Conservation (phyloP, 139 green algal genomes). For the Asterochloris sp. region DNA sequence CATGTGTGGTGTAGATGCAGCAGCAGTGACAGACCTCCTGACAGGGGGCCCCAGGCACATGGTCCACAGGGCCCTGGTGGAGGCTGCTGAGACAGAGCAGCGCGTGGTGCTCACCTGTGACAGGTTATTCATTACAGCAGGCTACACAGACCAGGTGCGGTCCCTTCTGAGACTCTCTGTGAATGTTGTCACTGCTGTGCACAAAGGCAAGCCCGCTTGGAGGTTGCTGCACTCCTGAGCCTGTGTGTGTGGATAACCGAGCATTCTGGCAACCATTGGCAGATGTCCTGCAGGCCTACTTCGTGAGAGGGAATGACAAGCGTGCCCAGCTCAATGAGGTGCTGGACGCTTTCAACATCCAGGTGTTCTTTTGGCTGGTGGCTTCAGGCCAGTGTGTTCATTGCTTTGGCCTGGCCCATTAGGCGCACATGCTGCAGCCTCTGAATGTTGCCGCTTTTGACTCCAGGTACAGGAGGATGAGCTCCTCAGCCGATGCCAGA, state of each 20-base stretch:
- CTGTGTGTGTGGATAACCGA: neutral
- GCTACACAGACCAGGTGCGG: conserved; percentile 14
- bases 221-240: neutral
- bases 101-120: conserved; percentile 51
- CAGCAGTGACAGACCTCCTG: conserved; percentile 5
- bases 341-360: conserved; percentile 29
- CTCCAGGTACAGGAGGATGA: neutral
- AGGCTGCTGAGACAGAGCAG: conserved; percentile 30
- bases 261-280: too few species aligned
- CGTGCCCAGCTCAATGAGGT: conserved; percentile 47
- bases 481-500: conserved; percentile 40
- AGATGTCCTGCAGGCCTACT: conserved; percentile 21
- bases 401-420: too few species aligned
- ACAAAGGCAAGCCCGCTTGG: neutral
- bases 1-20: conserved; percentile 48
- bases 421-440: too few species aligned
- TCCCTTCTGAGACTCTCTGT: neutral
- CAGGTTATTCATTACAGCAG: conserved; percentile 24
- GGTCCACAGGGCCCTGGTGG: conserved; percentile 35
- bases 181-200: neutral
- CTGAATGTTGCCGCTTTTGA: too few species aligned
- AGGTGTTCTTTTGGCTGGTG: neutral
- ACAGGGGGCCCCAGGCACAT: conserved; percentile 16
- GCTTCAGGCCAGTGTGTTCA: too few species aligned
- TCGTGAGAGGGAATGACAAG: conserved; percentile 37